Conservation (phyloP, 2,329 filamentous ascomycete genomes). For the Bipolaris gigantea region DNA sequence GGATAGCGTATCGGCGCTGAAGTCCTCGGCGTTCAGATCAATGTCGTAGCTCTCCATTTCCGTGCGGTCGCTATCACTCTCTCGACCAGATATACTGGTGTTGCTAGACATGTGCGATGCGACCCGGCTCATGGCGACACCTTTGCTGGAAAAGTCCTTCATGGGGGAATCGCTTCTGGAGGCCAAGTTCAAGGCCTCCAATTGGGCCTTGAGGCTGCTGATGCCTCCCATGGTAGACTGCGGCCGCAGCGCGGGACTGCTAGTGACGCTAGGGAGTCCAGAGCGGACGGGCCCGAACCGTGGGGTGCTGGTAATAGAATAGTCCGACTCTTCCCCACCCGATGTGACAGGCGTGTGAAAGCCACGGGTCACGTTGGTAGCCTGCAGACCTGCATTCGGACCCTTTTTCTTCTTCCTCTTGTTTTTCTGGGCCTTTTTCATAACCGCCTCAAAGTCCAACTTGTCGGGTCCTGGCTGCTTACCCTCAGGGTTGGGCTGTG, state of each 20-base stretch:
- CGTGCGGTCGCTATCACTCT: conserved; percentile 68
- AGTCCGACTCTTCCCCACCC: conserved; percentile 60
- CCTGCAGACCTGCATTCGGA: conserved; percentile 34
- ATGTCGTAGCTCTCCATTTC: conserved; percentile 85
- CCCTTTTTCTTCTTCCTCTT: conserved; percentile 44
- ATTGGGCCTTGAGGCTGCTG: conserved; percentile 76
- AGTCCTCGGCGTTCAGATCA: conserved; percentile 79
- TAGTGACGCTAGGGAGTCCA: conserved; percentile 55
- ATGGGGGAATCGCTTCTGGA: conserved; percentile 60
- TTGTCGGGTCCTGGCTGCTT: conserved; percentile 38
- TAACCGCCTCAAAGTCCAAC: conserved; percentile 43
- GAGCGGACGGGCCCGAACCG: conserved; percentile 46
- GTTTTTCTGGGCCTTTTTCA: conserved; percentile 45
- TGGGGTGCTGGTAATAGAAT: conserved; percentile 47
- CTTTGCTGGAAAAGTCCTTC: conserved; percentile 56
- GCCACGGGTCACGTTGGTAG: conserved; percentile 48
- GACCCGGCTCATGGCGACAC: conserved; percentile 34
- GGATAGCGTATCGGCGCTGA: conserved; percentile 62
- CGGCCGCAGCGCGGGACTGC: conserved; percentile 55
- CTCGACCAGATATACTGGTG: conserved; percentile 58
- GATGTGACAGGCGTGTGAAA: conserved; percentile 57
- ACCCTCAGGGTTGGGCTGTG: conserved; percentile 24
- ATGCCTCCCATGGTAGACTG: conserved; percentile 67
- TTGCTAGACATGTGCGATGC: conserved; percentile 55
- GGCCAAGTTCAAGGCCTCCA: conserved; percentile 73